Conservation (phyloP, 1,284 basidiomycete genomes). For the Garcileccinum viscosum region DNA sequence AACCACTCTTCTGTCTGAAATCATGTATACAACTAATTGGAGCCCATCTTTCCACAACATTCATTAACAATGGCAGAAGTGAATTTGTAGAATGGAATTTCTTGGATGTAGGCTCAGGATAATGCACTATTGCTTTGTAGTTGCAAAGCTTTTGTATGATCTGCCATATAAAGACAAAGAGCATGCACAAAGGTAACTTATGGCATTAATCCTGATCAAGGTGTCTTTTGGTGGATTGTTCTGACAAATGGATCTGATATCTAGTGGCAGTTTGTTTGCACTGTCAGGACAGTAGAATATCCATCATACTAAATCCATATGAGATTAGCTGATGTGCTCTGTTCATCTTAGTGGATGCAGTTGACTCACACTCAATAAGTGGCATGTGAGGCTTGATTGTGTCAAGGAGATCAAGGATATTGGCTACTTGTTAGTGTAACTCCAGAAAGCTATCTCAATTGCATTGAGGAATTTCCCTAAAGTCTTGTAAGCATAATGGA, state of each 20-base stretch:
- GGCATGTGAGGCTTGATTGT: constrained; percentile 33
- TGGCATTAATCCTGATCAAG: constrained; percentile 28
- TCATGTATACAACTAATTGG: neutral
- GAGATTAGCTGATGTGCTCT: constrained; percentile 32
- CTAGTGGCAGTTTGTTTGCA: constrained; percentile 41
- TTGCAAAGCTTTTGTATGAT: constrained; percentile 43
- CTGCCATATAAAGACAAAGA: constrained; percentile 28
- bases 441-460: constrained; percentile 22
- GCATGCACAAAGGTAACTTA: constrained; percentile 15
- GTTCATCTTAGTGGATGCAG: constrained; percentile 22
- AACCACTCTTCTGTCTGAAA: neutral
- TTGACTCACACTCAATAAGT: constrained; percentile 8
- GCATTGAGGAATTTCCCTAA: constrained; percentile 32
- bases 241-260: constrained; percentile 1
- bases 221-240: neutral
- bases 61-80: constrained; percentile 35
- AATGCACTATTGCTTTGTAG: constrained; percentile 39
- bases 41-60: constrained; percentile 28
- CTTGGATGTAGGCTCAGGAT: constrained; percentile 39
- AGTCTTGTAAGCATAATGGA: constrained; percentile 40
- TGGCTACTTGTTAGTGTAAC: constrained; percentile 33
- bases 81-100: constrained; percentile 44
- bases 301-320: constrained; percentile 33
- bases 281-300: constrained; percentile 28
- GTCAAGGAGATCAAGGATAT: constrained; percentile 32